Percentiles rank a stretch among this genome's conserved stretches.
Evolutionary conservation across 345 rosid genomes (phyloP).

Genomic region (Erucastrum elatum): DNA sequence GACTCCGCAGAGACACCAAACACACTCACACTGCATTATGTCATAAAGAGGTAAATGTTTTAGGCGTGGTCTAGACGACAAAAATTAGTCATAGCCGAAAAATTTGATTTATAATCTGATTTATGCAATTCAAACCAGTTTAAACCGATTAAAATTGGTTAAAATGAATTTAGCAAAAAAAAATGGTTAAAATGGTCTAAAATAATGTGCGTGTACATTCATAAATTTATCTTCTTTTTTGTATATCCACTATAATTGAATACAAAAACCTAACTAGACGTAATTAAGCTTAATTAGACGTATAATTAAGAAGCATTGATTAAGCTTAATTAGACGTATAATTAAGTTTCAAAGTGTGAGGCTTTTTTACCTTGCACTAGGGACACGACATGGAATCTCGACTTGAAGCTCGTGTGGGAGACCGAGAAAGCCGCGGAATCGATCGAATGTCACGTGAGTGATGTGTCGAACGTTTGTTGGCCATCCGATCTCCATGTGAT

Average conservation of each 20-base stretch:
- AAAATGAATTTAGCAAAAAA: too few relatives aligned
- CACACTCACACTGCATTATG: conserved; percentile 69
- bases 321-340: not conserved
- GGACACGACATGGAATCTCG: conserved; percentile 89
- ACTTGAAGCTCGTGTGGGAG: conserved; percentile 91
- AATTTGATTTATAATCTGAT: not conserved
- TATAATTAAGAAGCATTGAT: not conserved
- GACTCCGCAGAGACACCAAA: conserved; percentile 98
- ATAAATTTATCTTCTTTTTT: not conserved
- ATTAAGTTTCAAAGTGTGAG: not conserved
- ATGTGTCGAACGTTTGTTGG: conserved; percentile 90
- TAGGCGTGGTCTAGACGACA: too few relatives aligned
- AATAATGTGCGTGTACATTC: not conserved
- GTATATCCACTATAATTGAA: not conserved
- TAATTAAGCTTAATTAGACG: not conserved
- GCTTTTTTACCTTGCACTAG: conserved; percentile 77
- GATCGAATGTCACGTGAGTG: conserved; percentile 90
- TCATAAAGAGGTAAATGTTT: not conserved
- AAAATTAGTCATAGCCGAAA: too few relatives aligned
- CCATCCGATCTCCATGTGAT: conserved; percentile 87
- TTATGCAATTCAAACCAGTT: not conserved
- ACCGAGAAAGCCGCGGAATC: conserved; percentile 89
- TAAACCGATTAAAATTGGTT: not conserved
- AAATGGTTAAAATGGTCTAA: not conserved
- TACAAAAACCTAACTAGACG: not conserved